Evolutionary conservation across 2,329 filamentous ascomycete genomes (phyloP).

Genomic region (Xylariaceae sp.): DNA sequence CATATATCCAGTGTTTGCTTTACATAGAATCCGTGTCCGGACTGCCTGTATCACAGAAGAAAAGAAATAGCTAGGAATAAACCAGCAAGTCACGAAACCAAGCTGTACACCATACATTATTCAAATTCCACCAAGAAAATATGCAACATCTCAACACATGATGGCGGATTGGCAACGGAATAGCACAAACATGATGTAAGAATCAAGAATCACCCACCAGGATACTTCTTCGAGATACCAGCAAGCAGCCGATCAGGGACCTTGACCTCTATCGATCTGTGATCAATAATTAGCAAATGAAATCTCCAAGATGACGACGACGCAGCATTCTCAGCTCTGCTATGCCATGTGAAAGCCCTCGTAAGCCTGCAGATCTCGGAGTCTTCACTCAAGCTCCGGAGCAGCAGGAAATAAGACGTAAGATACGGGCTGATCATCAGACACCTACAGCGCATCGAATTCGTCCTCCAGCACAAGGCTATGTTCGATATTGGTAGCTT

Average conservation of each 20-base stretch:
- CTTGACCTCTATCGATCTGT: constrained; percentile 39
- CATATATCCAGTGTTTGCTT: not conserved
- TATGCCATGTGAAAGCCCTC: not conserved
- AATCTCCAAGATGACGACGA: not conserved
- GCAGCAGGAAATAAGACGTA: not conserved
- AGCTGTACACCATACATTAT: not conserved
- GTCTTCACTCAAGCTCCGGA: constrained; percentile 2
- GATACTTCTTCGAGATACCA: constrained; percentile 31
- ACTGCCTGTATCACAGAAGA: not conserved
- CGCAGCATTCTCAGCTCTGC: not conserved
- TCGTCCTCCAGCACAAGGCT: constrained; percentile 46
- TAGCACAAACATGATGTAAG: not conserved
- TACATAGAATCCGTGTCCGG: not conserved
- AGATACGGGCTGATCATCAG: not conserved
- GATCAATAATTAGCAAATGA: constrained; percentile 11
- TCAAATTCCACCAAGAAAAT: not conserved
- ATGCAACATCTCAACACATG: not conserved
- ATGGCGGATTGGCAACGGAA: not conserved
- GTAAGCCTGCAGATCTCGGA: not conserved
- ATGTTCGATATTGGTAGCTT: constrained; percentile 34
- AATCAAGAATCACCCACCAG: constrained; percentile 30
- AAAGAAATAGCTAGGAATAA: not conserved
- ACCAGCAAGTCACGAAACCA: not conserved
- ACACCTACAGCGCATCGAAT: constrained; percentile 50
- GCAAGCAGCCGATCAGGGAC: constrained; percentile 21